phyloP scores from a whole-genome alignment of 2,329 filamentous ascomycete genomes.

The Fusarium multiceps region DNA sequence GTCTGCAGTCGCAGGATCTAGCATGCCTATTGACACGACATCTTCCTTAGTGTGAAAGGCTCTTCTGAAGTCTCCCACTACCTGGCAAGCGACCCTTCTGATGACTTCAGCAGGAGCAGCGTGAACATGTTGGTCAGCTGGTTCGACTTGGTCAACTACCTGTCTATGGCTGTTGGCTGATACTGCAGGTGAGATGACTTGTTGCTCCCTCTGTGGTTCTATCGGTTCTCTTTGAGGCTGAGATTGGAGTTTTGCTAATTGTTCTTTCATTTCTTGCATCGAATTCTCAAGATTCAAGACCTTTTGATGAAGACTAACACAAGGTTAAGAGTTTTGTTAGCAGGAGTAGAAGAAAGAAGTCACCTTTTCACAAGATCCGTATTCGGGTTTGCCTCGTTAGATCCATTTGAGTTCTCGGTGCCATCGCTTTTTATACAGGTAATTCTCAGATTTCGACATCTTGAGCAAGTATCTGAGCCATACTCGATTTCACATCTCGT shows the following conservation, averaged over 20 bases:
- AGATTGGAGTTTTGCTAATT: slow-evolving; percentile 7
- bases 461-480: slow-evolving; percentile 25
- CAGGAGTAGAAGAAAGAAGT: neutral
- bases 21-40: slow-evolving; percentile 19
- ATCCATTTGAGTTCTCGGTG: slow-evolving; percentile 1
- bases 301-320: slow-evolving; percentile 17
- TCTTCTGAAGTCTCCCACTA: slow-evolving; percentile 24
- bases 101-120: slow-evolving; percentile 30
- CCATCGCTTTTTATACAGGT: slow-evolving; percentile 25
- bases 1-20: slow-evolving; percentile 17
- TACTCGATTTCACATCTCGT: slow-evolving; percentile 35
- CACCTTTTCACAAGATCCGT: slow-evolving; percentile 22
- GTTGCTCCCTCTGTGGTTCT: neutral
- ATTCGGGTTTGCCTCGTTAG: neutral
- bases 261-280: slow-evolving; percentile 17
- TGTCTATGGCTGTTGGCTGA: neutral
- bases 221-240: neutral
- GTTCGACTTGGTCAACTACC: slow-evolving; percentile 12
- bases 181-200: neutral
- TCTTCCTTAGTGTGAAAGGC: slow-evolving; percentile 21
- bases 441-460: slow-evolving; percentile 32
- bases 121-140: slow-evolving; percentile 24
- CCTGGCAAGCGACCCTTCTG: slow-evolving; percentile 23
- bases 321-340: neutral
- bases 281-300: slow-evolving; percentile 24